Base-by-base conservation (phyloP, 345 rosid species). In the Hypericum androsaemum region DNA sequence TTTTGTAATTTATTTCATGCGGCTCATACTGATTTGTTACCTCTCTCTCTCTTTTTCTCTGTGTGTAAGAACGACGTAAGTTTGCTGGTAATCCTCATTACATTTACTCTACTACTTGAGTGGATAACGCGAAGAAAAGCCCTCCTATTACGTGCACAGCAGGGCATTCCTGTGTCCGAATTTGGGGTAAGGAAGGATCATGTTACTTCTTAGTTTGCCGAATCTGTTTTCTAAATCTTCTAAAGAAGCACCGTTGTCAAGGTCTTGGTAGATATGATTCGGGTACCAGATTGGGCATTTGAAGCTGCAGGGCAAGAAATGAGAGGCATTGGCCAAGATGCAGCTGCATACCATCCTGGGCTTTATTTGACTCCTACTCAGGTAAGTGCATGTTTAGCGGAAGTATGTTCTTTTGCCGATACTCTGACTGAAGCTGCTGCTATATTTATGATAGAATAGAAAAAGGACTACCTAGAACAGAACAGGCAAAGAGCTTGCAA, bases 271-370 rank as follows among this genome's bases (percentile, higher is more conserved):
- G 99, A 88, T 79, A 81, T 94, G 94, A 67, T 94, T 52, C 75
- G 89, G 54, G 97, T 88, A 56, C 97, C 99, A 42, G 95, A 82
- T 61, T 94, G 99, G 99, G 94, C 99, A 67, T 86, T 88, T 73
- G 97, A 94, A 77, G 99, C 99, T 45, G 94, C 99, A 6, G 95
- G 97, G 65, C 99, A 88, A 79, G 99, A 94, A 75, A 77, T 86
- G 97, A 86, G 97, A 77, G 81, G 74, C 66, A 81, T 88, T 79
- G 85, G 89, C 44, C 92, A 82, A 74, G 97, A 94, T 71, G 73
- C 90, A 63, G 76, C 94, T 39, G 66, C 94, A 15, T 94, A 88
- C 67, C 99, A 88, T 64, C 99, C 99, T 57, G 97, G 99, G 56
- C 89, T 86, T 58, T 94, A 82, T 68, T 69, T 94, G 80, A 83